Conservation (phyloP, 2,329 filamentous ascomycete species). For the Venturiaceae sp. region DNA sequence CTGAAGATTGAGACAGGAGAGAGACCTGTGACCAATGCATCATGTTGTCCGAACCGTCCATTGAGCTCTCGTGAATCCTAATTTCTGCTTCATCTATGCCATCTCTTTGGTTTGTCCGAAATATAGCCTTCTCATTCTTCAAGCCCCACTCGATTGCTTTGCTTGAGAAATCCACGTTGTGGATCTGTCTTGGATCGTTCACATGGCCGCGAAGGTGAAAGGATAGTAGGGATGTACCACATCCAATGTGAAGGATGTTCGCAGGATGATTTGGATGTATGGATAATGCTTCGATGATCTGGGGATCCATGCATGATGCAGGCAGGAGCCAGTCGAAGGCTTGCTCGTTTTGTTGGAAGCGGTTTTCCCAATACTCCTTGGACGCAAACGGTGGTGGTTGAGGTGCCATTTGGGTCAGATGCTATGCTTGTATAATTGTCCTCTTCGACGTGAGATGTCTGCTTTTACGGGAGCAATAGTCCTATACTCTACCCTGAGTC, state of each 20-base stretch:
- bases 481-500: background rate
- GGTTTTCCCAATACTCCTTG: constrained; percentile 25
- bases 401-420: constrained; percentile 12
- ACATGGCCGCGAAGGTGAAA: constrained; percentile 25
- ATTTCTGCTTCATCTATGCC: background rate
- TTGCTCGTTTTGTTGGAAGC: constrained; percentile 21
- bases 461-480: background rate
- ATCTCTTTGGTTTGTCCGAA: background rate
- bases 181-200: constrained; percentile 19
- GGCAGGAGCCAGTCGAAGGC: constrained; percentile 29
- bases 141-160: constrained; percentile 23
- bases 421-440: background rate
- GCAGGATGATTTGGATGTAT: constrained; percentile 8
- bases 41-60: background rate
- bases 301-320: constrained; percentile 16
- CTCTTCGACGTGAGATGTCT: no score
- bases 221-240: constrained; percentile 27
- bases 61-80: background rate
- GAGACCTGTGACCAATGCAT: constrained; percentile 25
- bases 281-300: constrained; percentile 5
- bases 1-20: constrained; percentile 23
- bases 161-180: constrained; percentile 28
- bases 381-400: constrained; percentile 23
- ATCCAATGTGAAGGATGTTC: constrained; percentile 26
- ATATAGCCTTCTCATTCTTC: constrained; percentile 20